Conservation (phyloP, 1,284 basidiomycete genomes). For the Cryptococcus sp. region DNA sequence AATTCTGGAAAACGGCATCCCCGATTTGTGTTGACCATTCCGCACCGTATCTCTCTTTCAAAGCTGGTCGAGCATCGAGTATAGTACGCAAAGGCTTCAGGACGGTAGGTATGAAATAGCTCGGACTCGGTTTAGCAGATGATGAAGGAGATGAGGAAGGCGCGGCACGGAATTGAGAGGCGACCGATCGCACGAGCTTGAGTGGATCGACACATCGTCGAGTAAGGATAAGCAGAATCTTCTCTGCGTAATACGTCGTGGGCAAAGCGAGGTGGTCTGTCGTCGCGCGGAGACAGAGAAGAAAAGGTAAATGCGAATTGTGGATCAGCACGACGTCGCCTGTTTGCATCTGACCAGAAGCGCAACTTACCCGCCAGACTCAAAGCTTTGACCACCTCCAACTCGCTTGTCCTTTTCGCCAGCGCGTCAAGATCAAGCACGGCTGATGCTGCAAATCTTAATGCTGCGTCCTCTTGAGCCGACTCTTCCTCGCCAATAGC, state of each 20-base stretch:
- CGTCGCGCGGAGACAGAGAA: no score
- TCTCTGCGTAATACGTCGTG: slow-evolving; percentile 55
- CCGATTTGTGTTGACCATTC: slow-evolving; percentile 68
- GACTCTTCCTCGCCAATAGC: slow-evolving; percentile 33
- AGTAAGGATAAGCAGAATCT: slow-evolving; percentile 71
- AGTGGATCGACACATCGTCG: slow-evolving; percentile 81
- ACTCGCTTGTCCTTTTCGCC: slow-evolving; percentile 11
- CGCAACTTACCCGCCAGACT: slow-evolving; percentile 21
- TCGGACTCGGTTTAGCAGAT: slow-evolving; percentile 59
- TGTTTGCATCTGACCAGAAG: neutral
- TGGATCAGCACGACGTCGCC: no score
- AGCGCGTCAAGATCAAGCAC: slow-evolving; percentile 41
- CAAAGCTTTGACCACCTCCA: slow-evolving; percentile 21
- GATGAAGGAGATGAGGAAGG: slow-evolving; percentile 51
- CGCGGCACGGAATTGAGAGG: slow-evolving; percentile 69
- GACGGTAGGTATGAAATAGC: slow-evolving; percentile 78
- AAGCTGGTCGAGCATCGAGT: slow-evolving; percentile 62
- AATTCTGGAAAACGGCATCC: slow-evolving; percentile 66
- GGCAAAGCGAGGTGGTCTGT: slow-evolving; percentile 25
- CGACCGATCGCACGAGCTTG: slow-evolving; percentile 81
- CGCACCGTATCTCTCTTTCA: slow-evolving; percentile 61
- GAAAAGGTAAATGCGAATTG: no score
- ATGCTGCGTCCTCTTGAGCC: slow-evolving; percentile 30
- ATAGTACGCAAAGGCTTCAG: slow-evolving; percentile 79
- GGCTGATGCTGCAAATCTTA: slow-evolving; percentile 34